Conservation (phyloP, 1,139 yeast genomes). For the Sugiyamaella sp. region DNA sequence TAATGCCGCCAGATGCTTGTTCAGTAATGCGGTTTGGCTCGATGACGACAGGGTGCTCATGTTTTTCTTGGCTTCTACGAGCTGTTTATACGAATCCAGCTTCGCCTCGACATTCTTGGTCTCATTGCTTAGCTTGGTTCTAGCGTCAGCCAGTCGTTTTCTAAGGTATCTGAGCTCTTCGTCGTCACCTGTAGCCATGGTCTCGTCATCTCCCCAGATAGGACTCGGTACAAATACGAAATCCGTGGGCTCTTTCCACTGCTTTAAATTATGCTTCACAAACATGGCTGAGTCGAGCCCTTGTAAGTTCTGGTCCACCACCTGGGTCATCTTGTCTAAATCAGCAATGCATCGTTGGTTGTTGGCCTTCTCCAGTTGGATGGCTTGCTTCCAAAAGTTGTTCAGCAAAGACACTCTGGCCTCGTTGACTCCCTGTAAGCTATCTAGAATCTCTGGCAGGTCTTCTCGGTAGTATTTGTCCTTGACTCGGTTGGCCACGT, state of each 20-base stretch:
- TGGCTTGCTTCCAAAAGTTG: constrained; percentile 66
- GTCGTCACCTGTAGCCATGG: constrained; percentile 60
- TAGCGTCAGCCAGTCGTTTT: constrained; percentile 52
- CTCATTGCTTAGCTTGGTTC: constrained; percentile 33
- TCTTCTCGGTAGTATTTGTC: constrained; percentile 94
- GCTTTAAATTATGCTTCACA: constrained; percentile 76
- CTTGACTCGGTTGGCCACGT: constrained; percentile 84
- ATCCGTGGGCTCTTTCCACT: constrained; percentile 87
- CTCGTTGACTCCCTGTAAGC: constrained; percentile 83
- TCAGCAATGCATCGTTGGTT: constrained; percentile 56
- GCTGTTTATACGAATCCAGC: constrained; percentile 35
- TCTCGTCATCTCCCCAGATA: constrained; percentile 96
- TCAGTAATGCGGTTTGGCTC: constrained; percentile 45
- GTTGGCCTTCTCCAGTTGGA: constrained; percentile 62
- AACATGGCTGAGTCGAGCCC: constrained; percentile 85
- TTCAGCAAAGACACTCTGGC: constrained; percentile 74
- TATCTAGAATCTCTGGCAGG: constrained; percentile 86
- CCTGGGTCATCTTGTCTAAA: constrained; percentile 56
- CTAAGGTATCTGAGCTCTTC: constrained; percentile 69
- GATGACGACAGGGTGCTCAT: constrained; percentile 23
- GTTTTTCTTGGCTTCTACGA: constrained; percentile 33
- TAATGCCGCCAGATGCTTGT: constrained; percentile 57
- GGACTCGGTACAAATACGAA: constrained; percentile 84
- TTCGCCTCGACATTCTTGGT: constrained; percentile 40
- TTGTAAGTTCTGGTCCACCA: constrained; percentile 73